Conservation (phyloP, 2,329 filamentous ascomycete species). For the Hymenotorrendiella dingleyae region DNA sequence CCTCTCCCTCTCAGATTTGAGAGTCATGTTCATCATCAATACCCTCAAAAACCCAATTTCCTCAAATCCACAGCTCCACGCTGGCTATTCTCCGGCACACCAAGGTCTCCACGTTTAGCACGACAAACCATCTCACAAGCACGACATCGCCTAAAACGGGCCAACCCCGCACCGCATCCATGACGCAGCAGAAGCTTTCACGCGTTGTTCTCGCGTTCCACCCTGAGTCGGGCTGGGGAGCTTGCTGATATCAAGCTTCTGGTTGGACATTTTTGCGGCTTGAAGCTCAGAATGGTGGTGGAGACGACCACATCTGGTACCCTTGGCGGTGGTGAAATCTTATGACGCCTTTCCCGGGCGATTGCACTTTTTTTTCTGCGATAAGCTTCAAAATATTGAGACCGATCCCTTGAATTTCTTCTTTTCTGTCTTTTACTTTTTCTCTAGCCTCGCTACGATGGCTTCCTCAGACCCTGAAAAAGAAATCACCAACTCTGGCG, state of each 20-base stretch:
- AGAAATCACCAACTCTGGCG: too few species aligned
- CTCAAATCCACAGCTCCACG: neutral
- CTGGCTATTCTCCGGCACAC: neutral
- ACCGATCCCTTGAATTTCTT: neutral
- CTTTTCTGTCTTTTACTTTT: too few species aligned
- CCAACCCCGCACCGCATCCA: conserved; percentile 11
- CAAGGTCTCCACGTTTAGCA: conserved; percentile 1
- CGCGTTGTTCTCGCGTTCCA: neutral
- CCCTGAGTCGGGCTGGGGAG: neutral
- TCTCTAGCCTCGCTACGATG: too few species aligned
- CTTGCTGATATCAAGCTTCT: neutral
- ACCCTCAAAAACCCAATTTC: too few species aligned
- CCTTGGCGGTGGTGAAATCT: neutral
- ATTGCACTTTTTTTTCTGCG: neutral
- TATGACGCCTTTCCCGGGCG: too few species aligned
- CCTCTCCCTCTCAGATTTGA: too few species aligned
- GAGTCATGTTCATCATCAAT: too few species aligned
- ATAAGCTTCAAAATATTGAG: neutral
- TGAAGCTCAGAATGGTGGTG: neutral
- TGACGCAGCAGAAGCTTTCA: neutral
- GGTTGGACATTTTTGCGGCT: neutral
- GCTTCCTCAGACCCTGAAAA: too few species aligned
- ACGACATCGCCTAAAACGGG: conserved; percentile 19
- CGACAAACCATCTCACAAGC: conserved; percentile 14
- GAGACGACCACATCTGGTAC: too few species aligned